phyloP scores from a whole-genome alignment of 202 grass and related monocot genomes.

The Dendrocalamus latiflorus region DNA sequence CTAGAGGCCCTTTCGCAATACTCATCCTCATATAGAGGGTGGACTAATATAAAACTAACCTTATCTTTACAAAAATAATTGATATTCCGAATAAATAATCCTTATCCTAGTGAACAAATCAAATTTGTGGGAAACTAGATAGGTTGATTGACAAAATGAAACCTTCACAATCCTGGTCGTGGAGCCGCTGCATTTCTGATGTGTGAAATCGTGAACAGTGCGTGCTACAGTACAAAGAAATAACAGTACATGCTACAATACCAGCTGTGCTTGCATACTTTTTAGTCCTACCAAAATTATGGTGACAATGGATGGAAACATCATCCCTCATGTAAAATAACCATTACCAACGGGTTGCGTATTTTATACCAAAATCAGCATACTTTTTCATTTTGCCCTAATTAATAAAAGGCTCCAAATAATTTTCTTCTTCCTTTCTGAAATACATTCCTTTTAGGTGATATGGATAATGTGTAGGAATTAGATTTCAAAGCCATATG shows the following conservation, averaged over 20 bases:
- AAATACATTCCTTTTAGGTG: slow-evolving; percentile 3
- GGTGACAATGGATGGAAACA: not conserved
- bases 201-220: not conserved
- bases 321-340: not conserved
- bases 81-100: not conserved
- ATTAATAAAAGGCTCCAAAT: not conserved
- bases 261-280: not conserved
- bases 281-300: not conserved
- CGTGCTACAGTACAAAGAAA: not conserved
- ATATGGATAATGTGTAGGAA: not conserved
- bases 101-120: not conserved
- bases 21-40: not conserved
- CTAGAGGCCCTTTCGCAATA: too few species aligned
- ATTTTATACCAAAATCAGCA: not conserved
- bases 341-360: not conserved
- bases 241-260: not conserved
- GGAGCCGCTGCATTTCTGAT: not conserved
- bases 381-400: not conserved
- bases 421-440: not conserved
- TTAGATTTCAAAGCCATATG: slow-evolving; percentile 1
- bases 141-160: not conserved
- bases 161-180: not conserved
- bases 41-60: not conserved
- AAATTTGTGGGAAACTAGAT: not conserved
- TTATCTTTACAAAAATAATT: not conserved